A percentile compares a stretch with the other conserved stretches of the same genome.
Conservation (phyloP, 169 alveolate genomes). For the Plasmodium gallinaceum region DNA sequence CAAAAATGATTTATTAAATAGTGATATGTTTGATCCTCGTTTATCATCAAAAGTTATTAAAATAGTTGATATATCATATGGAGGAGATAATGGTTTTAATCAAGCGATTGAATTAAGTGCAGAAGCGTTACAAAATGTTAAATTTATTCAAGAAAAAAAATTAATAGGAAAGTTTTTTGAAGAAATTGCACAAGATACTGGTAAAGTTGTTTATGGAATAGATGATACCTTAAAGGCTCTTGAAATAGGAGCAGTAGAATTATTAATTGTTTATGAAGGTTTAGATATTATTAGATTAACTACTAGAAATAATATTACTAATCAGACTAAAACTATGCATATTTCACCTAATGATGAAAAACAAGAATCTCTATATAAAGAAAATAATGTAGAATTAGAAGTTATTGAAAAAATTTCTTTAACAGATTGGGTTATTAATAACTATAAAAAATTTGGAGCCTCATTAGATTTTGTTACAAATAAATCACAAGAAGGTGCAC, state of each 20-base stretch:
- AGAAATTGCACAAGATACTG: constrained; percentile 98
- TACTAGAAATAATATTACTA: constrained; percentile 90
- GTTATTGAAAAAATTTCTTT: constrained; percentile 92
- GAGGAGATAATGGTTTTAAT: constrained; percentile 99
- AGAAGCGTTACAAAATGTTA: constrained; percentile 94
- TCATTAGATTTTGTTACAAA: constrained; percentile 96
- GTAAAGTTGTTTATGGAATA: constrained; percentile 97
- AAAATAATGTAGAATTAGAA: constrained; percentile 92
- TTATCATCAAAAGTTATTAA: constrained; percentile 94
- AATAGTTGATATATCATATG: constrained; percentile 98
- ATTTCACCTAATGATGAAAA: constrained; percentile 86
- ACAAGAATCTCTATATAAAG: constrained; percentile 80
- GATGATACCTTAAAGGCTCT: constrained; percentile 95
- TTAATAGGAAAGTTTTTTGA: constrained; percentile 95
- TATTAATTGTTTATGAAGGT: constrained; percentile 95
- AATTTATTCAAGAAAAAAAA: constrained; percentile 93
- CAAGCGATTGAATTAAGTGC: constrained; percentile 97
- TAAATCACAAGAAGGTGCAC: constrained; percentile 98
- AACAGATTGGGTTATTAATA: constrained; percentile 98
- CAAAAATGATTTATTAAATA: constrained; percentile 94
- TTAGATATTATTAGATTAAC: constrained; percentile 90
- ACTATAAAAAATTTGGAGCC: constrained; percentile 96
- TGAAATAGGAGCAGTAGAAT: constrained; percentile 96
- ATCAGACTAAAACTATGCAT: constrained; percentile 86
- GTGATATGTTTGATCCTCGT: constrained; percentile 96